Base-by-base conservation (phyloP, 31 red algal species). In the Odonthalia washingtoniensis region DNA sequence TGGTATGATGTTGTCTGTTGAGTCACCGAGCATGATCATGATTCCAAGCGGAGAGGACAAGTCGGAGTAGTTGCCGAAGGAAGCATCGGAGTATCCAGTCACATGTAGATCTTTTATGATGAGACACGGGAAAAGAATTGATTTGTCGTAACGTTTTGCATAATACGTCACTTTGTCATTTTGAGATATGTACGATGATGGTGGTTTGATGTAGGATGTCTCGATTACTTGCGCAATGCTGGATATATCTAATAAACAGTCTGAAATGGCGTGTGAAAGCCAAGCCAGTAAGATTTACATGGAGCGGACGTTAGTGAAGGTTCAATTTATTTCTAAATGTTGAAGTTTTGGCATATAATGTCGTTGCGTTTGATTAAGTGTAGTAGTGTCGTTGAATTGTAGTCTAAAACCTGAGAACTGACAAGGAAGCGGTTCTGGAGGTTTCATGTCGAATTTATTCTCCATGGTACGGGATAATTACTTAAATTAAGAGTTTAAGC, bases 11-110 rank as follows among this genome's bases (percentile, higher is more conserved):
- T 21, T 9, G 21, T 57, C 21, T 9, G 9, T 14, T 9, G 9
- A 9, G 21, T 57, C 65, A 53, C 17, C 78, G 42, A 82, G 1
- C 57, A 82, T 65, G 5, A 28, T 39, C 32, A 82, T 82, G 42
- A 61, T 45, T 30, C 84, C 84, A 4, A 87, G 33, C 28, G 64
- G 72, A 26, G 84, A 87, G 0, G 57, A 87, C 0, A 31, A 30
- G 63, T 77, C 72, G 2, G 34, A 26, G 53, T 87, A 65, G 44
- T 87, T 87, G 24, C 72, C 84, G 27, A 87, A 87, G 28, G 72
- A 87, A 9, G 84, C 45, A 40, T 87, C 84, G 3, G 81, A 85
- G 26, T 57, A 85, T 0, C 81, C 81, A n/a, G n/a, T n/a, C n/a
- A n/a, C n/a, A n/a, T n/a, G n/a, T n/a, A n/a, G n/a, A n/a, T n/a